A percentile compares a stretch with the other conserved stretches of the same genome.
phyloP scores from a whole-genome alignment of 2,329 filamentous ascomycete species.

The Exophiala phaeomuriformis region DNA sequence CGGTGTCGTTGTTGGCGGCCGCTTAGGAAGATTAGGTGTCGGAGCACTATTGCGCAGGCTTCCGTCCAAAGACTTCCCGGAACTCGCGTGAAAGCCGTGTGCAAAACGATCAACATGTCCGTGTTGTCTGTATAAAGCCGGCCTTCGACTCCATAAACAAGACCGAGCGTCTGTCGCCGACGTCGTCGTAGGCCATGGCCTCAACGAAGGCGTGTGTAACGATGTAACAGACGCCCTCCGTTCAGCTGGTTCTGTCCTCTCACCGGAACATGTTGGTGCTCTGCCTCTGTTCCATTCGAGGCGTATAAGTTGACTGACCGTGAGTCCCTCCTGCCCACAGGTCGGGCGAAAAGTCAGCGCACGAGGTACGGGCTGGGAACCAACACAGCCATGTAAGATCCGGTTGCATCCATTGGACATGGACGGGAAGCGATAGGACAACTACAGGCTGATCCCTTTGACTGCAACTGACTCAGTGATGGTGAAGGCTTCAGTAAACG shows the following conservation, averaged over 20 bases:
- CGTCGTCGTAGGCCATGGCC: neutral
- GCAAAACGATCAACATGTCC: neutral
- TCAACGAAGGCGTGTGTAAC: neutral
- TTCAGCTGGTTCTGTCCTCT: neutral
- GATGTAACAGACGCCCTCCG: neutral
- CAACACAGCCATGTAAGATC: conserved; percentile 9
- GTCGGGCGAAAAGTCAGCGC: conserved; percentile 10
- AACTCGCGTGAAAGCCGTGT: conserved; percentile 9
- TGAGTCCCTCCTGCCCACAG: conserved; percentile 12
- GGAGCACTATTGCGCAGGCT: neutral
- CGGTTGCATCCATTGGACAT: conserved; percentile 17
- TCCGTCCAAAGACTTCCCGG: neutral
- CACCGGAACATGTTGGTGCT: neutral
- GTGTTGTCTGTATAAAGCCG: neutral
- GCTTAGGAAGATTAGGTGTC: conserved; percentile 8
- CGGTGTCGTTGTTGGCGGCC: neutral
- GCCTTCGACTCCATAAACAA: neutral
- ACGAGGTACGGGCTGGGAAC: neutral
- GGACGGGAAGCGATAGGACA: neutral
- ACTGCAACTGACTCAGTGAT: neutral
- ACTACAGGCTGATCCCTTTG: neutral
- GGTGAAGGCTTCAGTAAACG: neutral
- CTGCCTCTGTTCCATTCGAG: conserved; percentile 2
- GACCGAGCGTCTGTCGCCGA: neutral
- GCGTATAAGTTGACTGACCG: conserved; percentile 14